Evolutionary conservation across 345 rosid genomes (phyloP).

Genomic region (Rhizophora mangle): DNA sequence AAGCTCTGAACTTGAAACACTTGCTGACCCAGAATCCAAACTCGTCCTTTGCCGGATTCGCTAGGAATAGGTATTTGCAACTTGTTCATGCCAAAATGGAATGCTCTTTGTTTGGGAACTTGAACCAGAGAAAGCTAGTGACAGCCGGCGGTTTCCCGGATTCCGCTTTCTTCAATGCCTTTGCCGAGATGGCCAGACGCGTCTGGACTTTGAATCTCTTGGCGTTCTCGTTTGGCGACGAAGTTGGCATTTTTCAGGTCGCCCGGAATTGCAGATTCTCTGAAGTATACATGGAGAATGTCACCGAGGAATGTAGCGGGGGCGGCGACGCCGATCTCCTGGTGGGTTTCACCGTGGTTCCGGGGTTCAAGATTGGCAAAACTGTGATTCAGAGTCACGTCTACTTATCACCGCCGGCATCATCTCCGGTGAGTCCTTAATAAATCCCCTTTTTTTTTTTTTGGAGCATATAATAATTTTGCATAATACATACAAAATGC

Average conservation of each 20-base stretch:
- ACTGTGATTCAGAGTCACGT: conserved; percentile 74
- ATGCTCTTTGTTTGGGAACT: conserved; percentile 81
- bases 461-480: neutral
- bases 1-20: conserved; percentile 37
- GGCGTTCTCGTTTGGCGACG: conserved; percentile 57
- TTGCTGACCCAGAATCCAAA: conserved; percentile 51
- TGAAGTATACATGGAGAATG: conserved; percentile 86
- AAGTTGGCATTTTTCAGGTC: conserved; percentile 66
- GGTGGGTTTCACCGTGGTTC: conserved; percentile 86
- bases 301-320: conserved; percentile 48
- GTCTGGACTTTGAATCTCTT: conserved; percentile 74
- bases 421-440: conserved; percentile 29
- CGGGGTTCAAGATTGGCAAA: conserved; percentile 82
- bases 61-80: conserved; percentile 55
- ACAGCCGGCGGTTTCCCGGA: conserved; percentile 74
- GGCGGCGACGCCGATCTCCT: conserved; percentile 35
- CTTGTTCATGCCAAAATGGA: conserved; percentile 96
- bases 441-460: neutral
- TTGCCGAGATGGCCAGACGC: conserved; percentile 73
- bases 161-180: conserved; percentile 57
- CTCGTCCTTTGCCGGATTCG: conserved; percentile 51
- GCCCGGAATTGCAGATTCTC: conserved; percentile 69
- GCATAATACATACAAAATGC: too few species aligned
- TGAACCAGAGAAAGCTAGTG: conserved; percentile 76
- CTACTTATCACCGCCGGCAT: conserved; percentile 47